Base-by-base conservation (phyloP, 352 stramenopile genomes). In the Plasmopara halstedii region DNA sequence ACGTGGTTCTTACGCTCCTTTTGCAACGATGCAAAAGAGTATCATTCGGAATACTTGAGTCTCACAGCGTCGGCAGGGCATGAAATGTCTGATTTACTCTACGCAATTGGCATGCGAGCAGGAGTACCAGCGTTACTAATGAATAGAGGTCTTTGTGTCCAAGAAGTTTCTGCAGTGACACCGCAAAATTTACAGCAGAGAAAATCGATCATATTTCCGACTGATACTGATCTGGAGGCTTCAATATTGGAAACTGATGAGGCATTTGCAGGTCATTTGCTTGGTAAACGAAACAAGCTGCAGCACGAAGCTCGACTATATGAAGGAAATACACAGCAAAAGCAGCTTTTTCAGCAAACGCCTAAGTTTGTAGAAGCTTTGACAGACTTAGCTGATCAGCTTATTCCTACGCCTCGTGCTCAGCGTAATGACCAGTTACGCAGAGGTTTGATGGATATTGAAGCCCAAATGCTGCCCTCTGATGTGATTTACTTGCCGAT, bases 1-100 rank as follows among this genome's bases (percentile, higher is more conserved):
- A 69, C 77, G 39, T 95, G 85, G 85, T 93, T 94, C 31, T 56
- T 95, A 27, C 64, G 79, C n/a, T 88, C 83, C n/a, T 94, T 89
- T 47, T 89, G 80, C 40, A 56, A 77, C 36, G 62, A 78, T 47
- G 77, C 67, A 3, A 66, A 49, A 18, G 63, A 66, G 18, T 87
- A 91, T 58, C 52, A 83, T 34, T 85, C 69, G 5, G 83, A 94
- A 50, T 87, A 82, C 42, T 61, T 92, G 19, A 89, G 77, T 44
- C 74, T 83, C 8, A 79, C 58, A 15, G 60, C 69, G 6, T 67
- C 71, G 3, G 59, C 58, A 0, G 69, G 82, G 27, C 62, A 84
- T 36, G 77, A 87, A 41, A 80, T 84, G 36, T 65, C 64, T 2
- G 67, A 85, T 33, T 27, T 92, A 25, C 47, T 92, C 2, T 65